Evolutionary conservation across 2,329 filamentous ascomycete genomes (phyloP).

Genomic region (Aspergillus ustus): DNA sequence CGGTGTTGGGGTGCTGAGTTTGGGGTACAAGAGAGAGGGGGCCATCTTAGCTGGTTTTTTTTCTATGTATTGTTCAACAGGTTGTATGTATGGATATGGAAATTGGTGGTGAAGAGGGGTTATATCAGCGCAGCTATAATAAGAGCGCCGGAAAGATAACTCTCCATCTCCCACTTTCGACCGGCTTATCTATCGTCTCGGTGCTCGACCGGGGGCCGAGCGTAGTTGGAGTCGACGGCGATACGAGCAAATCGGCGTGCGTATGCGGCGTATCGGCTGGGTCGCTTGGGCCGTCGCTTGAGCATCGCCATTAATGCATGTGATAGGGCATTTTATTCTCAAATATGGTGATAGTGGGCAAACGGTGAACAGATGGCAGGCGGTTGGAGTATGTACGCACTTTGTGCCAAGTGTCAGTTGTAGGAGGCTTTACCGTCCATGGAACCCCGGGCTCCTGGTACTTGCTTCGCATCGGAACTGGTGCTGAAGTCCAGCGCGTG

Average conservation of each 20-base stretch:
- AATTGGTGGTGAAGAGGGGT: background rate
- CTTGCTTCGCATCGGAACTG: too few relatives aligned
- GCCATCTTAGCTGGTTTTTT: background rate
- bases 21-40: slow-evolving; percentile 19
- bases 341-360: too few relatives aligned
- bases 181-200: background rate
- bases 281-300: background rate
- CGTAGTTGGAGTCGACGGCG: background rate
- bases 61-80: background rate
- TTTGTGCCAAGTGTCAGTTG: too few relatives aligned
- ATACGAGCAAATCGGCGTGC: background rate
- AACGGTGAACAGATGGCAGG: too few relatives aligned
- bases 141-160: background rate
- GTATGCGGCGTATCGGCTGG: background rate
- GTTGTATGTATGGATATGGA: background rate
- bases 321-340: too few relatives aligned
- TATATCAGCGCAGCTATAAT: background rate
- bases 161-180: background rate
- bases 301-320: background rate
- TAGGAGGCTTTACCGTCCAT: too few relatives aligned
- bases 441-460: too few relatives aligned
- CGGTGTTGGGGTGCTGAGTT: slow-evolving; percentile 18
- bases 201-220: background rate
- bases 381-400: too few relatives aligned
- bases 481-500: too few relatives aligned